A percentile compares a stretch with the other conserved stretches of the same genome.
phyloP scores from a whole-genome alignment of 208 protist species.

The Paratrypanosoma confusum region DNA sequence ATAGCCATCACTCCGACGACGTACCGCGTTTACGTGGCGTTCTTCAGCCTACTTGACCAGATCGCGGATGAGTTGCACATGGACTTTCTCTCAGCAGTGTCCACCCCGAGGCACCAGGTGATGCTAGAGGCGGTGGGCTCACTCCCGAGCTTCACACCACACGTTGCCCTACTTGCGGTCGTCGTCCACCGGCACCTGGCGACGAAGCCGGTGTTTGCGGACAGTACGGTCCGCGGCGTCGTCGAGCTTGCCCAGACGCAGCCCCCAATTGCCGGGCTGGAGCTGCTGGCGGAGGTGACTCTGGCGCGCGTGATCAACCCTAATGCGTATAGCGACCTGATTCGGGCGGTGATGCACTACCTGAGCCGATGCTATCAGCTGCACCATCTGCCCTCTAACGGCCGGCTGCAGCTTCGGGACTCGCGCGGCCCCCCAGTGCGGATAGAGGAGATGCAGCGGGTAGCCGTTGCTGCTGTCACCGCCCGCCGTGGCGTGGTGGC shows the following conservation, averaged over 20 bases:
- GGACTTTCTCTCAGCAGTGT: conserved; percentile 53
- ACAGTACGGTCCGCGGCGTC: conserved; percentile 42
- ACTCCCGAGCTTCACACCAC: conserved; percentile 41
- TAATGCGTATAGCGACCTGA: conserved; percentile 52
- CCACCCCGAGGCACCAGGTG: conserved; percentile 18
- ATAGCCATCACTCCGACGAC: conserved; percentile 19
- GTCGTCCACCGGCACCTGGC: conserved; percentile 66
- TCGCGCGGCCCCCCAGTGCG: conserved; percentile 10
- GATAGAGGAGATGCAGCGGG: conserved; percentile 29
- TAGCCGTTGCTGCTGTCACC: conserved; percentile 48
- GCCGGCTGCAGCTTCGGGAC: conserved; percentile 33
- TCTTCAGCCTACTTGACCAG: conserved; percentile 61
- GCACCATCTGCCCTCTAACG: conserved; percentile 73
- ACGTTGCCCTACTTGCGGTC: conserved; percentile 46
- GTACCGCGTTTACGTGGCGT: conserved; percentile 33
- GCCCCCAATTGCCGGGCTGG: conserved; percentile 43
- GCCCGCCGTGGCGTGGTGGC: conserved; percentile 58
- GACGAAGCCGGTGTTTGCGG: conserved; percentile 39
- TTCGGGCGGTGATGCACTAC: conserved; percentile 38
- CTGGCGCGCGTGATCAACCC: conserved; percentile 59
- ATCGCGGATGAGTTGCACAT: conserved; percentile 43
- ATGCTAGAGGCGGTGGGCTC: conserved; percentile 46
- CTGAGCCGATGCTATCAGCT: conserved; percentile 62
- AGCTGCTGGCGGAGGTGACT: conserved; percentile 63
- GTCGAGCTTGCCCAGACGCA: conserved; percentile 44